Percentiles rank a stretch among this genome's conserved stretches.
These are phyloP conservation scores for Mycosphaerella sp. DNA, from an alignment of 2,329 filamentous ascomycete genomes.

Conservation along the genomic window DNA sequence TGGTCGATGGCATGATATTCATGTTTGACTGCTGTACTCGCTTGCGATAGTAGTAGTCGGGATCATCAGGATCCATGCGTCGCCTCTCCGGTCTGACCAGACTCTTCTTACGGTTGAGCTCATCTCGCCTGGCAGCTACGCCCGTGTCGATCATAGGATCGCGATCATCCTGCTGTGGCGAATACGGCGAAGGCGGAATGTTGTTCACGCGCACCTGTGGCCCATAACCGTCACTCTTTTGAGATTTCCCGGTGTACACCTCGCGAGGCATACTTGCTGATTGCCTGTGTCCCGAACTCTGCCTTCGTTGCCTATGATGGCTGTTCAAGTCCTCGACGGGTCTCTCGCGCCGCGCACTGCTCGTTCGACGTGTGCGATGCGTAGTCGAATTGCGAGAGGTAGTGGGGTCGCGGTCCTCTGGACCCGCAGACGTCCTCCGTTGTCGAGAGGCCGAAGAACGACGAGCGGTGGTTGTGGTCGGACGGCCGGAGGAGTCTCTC, in stretches of 20 bases:
- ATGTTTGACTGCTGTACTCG: slow-evolving; percentile 78
- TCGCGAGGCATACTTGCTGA: slow-evolving; percentile 6
- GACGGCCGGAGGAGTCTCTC: slow-evolving; percentile 10
- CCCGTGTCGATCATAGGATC: slow-evolving; percentile 48
- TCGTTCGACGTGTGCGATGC: slow-evolving; percentile 21
- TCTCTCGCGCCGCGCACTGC: slow-evolving; percentile 17
- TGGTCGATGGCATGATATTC: slow-evolving; percentile 81
- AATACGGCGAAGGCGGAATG: slow-evolving; percentile 40
- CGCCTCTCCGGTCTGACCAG: slow-evolving; percentile 84
- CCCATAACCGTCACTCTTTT: slow-evolving; percentile 29
- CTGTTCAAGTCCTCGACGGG: slow-evolving; percentile 18
- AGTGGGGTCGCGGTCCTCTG: slow-evolving; percentile 50
- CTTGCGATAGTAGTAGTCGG: slow-evolving; percentile 92
- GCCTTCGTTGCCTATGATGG: slow-evolving; percentile 20
- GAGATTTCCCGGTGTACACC: slow-evolving; percentile 28
- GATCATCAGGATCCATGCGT: slow-evolving; percentile 77
- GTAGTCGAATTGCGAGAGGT: slow-evolving; percentile 26
- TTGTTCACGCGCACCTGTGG: slow-evolving; percentile 18
- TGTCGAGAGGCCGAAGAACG: slow-evolving; percentile 56
- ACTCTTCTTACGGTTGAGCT: slow-evolving; percentile 70
- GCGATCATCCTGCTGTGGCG: slow-evolving; percentile 39
- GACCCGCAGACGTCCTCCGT: slow-evolving; percentile 54
- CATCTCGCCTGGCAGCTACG: slow-evolving; percentile 40
- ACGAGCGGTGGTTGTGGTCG: slow-evolving; percentile 8
- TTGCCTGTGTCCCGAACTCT: slow-evolving; percentile 22